These are phyloP conservation scores for Cladosporium cucumerinum DNA, from an alignment of 2,329 filamentous ascomycete genomes.

Conservation along the genomic window DNA sequence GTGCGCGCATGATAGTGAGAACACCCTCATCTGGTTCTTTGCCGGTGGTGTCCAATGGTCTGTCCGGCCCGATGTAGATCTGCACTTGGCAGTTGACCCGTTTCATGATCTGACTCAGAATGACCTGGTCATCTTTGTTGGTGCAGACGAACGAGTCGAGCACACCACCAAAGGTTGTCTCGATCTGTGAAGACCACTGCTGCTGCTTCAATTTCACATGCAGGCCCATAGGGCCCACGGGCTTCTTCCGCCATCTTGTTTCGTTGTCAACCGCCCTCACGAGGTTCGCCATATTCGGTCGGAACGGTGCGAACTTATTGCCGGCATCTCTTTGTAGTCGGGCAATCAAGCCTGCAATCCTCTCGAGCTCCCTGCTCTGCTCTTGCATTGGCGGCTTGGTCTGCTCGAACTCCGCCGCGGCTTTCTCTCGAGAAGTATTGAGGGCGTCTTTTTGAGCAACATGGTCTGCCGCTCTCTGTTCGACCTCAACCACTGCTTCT, in stretches of 20 bases:
- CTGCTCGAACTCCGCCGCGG: slow-evolving; percentile 23
- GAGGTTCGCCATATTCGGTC: slow-evolving; percentile 59
- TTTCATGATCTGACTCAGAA: slow-evolving; percentile 64
- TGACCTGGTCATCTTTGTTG: slow-evolving; percentile 69
- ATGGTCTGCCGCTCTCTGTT: slow-evolving; percentile 34
- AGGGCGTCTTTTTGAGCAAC: slow-evolving; percentile 37
- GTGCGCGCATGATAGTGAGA: slow-evolving; percentile 73
- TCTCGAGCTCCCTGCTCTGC: slow-evolving; percentile 28
- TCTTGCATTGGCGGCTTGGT: slow-evolving; percentile 26
- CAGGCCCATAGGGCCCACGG: slow-evolving; percentile 79
- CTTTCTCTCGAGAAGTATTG: slow-evolving; percentile 30
- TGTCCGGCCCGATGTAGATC: slow-evolving; percentile 62
- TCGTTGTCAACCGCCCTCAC: slow-evolving; percentile 69
- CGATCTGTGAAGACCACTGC: slow-evolving; percentile 78
- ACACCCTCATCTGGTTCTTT: slow-evolving; percentile 71
- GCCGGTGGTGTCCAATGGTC: slow-evolving; percentile 55
- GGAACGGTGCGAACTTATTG: slow-evolving; percentile 63
- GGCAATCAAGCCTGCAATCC: slow-evolving; percentile 51
- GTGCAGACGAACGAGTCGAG: slow-evolving; percentile 79
- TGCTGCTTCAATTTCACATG: slow-evolving; percentile 74
- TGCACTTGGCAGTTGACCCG: slow-evolving; percentile 47
- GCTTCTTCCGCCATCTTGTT: slow-evolving; percentile 63
- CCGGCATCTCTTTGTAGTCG: slow-evolving; percentile 56
- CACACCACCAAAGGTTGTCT: slow-evolving; percentile 66
- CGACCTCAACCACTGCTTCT: slow-evolving; percentile 46